Evolutionary conservation across 106 monocot genomes (phyloP).

Genomic region (Apostasia ramifera): DNA sequence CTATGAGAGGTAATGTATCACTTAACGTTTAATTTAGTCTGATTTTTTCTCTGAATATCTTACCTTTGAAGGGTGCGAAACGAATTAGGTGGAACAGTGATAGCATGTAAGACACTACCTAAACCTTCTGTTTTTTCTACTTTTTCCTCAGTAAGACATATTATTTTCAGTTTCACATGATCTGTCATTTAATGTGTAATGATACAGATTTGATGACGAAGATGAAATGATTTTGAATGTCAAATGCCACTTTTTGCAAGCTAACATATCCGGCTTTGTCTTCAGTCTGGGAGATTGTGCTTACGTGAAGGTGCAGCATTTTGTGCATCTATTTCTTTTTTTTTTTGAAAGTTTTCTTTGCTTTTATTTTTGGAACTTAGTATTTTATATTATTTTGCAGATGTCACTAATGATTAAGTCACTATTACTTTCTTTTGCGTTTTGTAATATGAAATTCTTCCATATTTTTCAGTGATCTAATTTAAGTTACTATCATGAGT

Average conservation of each 20-base stretch:
- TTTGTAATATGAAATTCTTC: too few relatives aligned
- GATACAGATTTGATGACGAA: conserved; percentile 32
- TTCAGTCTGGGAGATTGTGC: conserved; percentile 55
- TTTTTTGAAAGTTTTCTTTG: neutral
- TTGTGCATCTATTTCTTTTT: neutral
- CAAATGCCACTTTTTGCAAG: conserved; percentile 58
- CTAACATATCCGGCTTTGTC: conserved; percentile 35
- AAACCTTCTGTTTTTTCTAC: neutral
- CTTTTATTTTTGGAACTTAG: conserved; percentile 5
- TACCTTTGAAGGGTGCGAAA: conserved; percentile 26
- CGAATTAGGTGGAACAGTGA: conserved; percentile 17
- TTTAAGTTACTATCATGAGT: too few relatives aligned
- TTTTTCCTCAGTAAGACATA: neutral
- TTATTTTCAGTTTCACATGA: conserved; percentile 3
- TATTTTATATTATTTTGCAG: too few relatives aligned
- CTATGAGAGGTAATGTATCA: too few relatives aligned
- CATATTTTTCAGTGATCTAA: too few relatives aligned
- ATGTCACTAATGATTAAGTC: too few relatives aligned
- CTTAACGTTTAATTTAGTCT: too few relatives aligned
- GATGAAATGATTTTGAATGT: conserved; percentile 45
- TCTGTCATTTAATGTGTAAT: conserved; percentile 3
- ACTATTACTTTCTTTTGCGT: too few relatives aligned
- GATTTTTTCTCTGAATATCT: neutral
- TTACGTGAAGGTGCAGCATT: conserved; percentile 45
- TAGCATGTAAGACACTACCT: conserved; percentile 25